Evolutionary conservation across 306 rosid genomes (phyloP).

Genomic region (Lotus japonicus): DNA sequence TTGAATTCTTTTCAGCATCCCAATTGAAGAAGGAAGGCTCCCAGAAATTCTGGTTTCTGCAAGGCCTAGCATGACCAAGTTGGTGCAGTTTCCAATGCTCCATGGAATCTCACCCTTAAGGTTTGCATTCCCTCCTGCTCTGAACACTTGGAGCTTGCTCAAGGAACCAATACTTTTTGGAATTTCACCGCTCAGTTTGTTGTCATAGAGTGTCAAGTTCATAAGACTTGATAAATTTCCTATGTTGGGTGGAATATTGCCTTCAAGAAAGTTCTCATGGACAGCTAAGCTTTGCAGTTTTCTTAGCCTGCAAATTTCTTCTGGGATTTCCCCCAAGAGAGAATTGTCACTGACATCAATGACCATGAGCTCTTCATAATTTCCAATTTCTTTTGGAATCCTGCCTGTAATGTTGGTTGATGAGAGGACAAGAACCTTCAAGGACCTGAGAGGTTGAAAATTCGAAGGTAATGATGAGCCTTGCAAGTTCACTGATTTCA

Average conservation of each 20-base stretch:
- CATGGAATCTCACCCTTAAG: slow-evolving; percentile 65
- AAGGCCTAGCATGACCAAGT: slow-evolving; percentile 66
- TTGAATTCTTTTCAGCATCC: slow-evolving; percentile 49
- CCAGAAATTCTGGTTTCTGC: slow-evolving; percentile 84
- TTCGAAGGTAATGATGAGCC: slow-evolving; percentile 73
- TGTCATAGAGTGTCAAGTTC: slow-evolving; percentile 61
- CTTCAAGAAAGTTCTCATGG: slow-evolving; percentile 56
- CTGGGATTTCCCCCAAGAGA: slow-evolving; percentile 65
- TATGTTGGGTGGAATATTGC: slow-evolving; percentile 45
- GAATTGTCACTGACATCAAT: slow-evolving; percentile 60
- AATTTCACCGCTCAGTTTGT: slow-evolving; percentile 55
- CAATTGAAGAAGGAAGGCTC: slow-evolving; percentile 62
- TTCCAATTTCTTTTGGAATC: slow-evolving; percentile 66
- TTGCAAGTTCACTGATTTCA: slow-evolving; percentile 50
- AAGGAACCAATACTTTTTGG: slow-evolving; percentile 66
- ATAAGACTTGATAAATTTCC: slow-evolving; percentile 63
- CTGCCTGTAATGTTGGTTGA: slow-evolving; percentile 56
- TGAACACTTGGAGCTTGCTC: slow-evolving; percentile 45
- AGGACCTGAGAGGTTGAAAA: slow-evolving; percentile 51
- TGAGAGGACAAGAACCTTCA: slow-evolving; percentile 46
- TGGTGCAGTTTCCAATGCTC: slow-evolving; percentile 84
- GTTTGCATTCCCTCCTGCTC: slow-evolving; percentile 74
- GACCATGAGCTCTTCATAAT: slow-evolving; percentile 38
- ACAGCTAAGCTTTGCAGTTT: slow-evolving; percentile 48
- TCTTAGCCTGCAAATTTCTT: slow-evolving; percentile 58